Percentiles rank a stretch among this genome's conserved stretches.
Conservation (phyloP, 805 yeast species). For the Hanseniaspora pseudoguilliermondii region DNA sequence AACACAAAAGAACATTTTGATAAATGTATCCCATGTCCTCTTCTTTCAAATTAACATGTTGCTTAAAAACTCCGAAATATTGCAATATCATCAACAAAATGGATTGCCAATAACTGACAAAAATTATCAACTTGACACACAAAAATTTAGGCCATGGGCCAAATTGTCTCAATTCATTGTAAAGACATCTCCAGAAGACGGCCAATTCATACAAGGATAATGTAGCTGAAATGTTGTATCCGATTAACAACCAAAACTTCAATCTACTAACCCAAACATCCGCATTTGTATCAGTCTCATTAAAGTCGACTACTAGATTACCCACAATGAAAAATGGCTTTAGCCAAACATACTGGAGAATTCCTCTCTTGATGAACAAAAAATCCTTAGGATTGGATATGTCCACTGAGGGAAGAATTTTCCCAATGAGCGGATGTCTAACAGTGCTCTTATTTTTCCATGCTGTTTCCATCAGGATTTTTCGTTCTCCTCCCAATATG, state of each 20-base stretch:
- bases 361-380: slow-evolving; percentile 64
- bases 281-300: slow-evolving; percentile 33
- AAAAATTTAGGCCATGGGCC: slow-evolving; percentile 86
- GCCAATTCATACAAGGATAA: slow-evolving; percentile 75
- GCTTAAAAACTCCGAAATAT: slow-evolving; percentile 33
- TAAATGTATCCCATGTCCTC: slow-evolving; percentile 41
- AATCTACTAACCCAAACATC: slow-evolving; percentile 30
- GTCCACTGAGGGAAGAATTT: slow-evolving; percentile 48
- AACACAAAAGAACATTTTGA: slow-evolving; percentile 66
- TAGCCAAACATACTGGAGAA: slow-evolving; percentile 88
- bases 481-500: slow-evolving; percentile 84
- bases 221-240: slow-evolving; percentile 71
- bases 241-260: slow-evolving; percentile 48
- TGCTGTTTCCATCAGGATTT: slow-evolving; percentile 52
- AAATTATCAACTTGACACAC: slow-evolving; percentile 84
- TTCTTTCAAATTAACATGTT: slow-evolving; percentile 25
- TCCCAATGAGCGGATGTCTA: slow-evolving; percentile 43
- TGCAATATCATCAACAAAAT: slow-evolving; percentile 42
- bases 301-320: slow-evolving; percentile 35
- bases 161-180: slow-evolving; percentile 59
- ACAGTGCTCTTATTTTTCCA: slow-evolving; percentile 54
- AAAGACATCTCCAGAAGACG: slow-evolving; percentile 84
- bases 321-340: slow-evolving; percentile 68
- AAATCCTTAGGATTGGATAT: slow-evolving; percentile 78
- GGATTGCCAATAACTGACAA: slow-evolving; percentile 98